A percentile compares a stretch with the other conserved stretches of the same genome.
phyloP scores from a whole-genome alignment of 164 flowering plant genomes.

The Dillenia turbinata region DNA sequence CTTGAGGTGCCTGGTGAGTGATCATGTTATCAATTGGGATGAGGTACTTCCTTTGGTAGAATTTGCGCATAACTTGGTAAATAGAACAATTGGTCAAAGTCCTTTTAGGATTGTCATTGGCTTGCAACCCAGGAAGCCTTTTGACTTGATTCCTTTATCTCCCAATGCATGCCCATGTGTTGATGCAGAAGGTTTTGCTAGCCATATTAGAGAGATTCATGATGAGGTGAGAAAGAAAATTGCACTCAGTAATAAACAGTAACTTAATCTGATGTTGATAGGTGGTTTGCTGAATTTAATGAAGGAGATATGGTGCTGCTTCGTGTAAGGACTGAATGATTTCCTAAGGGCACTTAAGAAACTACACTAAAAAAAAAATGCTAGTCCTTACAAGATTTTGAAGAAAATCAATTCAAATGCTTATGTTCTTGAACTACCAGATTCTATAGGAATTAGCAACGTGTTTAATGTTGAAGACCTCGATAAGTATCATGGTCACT shows the following conservation, averaged over 20 bases:
- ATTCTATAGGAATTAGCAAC: neutral
- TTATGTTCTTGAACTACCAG: neutral
- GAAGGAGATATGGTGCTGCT: too few species aligned
- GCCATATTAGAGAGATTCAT: neutral
- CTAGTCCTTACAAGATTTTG: neutral
- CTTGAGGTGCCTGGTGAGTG: neutral
- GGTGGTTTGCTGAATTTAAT: too few species aligned
- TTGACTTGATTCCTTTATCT: neutral
- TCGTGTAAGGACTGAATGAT: too few species aligned
- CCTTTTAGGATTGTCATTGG: neutral
- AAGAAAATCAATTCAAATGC: conserved; percentile 2
- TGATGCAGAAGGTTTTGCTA: neutral
- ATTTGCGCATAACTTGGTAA: conserved; percentile 1
- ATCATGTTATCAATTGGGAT: conserved; percentile 4
- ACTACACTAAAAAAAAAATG: neutral
- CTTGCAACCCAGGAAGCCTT: neutral
- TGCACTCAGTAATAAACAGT: too few species aligned
- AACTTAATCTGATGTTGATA: too few species aligned
- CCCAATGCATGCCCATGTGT: neutral
- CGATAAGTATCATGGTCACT: neutral
- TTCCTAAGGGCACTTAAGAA: neutral
- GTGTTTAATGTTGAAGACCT: conserved; percentile 3
- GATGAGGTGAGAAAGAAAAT: too few species aligned
- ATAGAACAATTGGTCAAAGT: neutral
- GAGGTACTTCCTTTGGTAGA: neutral